Evolutionary conservation across 257 asterid genomes (phyloP).

Genomic region (Penstemon eatonii): DNA sequence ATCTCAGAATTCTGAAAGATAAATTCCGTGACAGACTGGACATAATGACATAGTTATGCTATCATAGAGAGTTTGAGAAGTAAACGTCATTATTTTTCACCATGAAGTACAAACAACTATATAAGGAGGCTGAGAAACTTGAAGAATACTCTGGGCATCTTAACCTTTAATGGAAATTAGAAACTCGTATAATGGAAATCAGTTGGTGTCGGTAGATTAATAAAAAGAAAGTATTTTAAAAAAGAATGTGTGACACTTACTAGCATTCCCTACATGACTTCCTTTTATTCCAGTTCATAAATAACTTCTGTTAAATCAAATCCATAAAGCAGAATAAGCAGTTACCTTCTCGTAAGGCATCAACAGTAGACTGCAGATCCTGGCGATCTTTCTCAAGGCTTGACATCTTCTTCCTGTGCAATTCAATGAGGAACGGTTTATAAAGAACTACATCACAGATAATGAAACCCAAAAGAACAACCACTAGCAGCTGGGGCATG

Average conservation of each 20-base stretch:
- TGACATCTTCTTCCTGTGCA: constrained; percentile 72
- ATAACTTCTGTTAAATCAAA: constrained; percentile 14
- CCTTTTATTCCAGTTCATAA: constrained; percentile 12
- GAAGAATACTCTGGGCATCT: background rate
- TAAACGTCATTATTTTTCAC: constrained; percentile 3
- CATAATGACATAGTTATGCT: background rate
- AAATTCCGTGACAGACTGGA: background rate
- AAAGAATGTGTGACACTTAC: too few relatives aligned
- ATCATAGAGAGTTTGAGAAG: background rate
- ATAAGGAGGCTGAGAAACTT: background rate
- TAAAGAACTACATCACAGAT: constrained; percentile 10
- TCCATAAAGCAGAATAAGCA: background rate
- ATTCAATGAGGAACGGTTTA: constrained; percentile 20
- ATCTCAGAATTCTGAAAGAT: background rate
- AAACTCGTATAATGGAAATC: constrained; percentile 8
- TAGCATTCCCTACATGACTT: constrained; percentile 12
- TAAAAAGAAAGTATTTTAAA: background rate
- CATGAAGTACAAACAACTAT: too few relatives aligned
- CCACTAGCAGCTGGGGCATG: background rate
- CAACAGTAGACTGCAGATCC: constrained; percentile 82
- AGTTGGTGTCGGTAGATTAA: background rate
- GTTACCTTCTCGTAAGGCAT: constrained; percentile 91
- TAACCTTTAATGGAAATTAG: background rate
- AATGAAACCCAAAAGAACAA: too few relatives aligned
- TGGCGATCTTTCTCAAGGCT: constrained; percentile 88